Base-by-base conservation (phyloP, 805 yeast genomes). In the Cephaloascus albidus region DNA sequence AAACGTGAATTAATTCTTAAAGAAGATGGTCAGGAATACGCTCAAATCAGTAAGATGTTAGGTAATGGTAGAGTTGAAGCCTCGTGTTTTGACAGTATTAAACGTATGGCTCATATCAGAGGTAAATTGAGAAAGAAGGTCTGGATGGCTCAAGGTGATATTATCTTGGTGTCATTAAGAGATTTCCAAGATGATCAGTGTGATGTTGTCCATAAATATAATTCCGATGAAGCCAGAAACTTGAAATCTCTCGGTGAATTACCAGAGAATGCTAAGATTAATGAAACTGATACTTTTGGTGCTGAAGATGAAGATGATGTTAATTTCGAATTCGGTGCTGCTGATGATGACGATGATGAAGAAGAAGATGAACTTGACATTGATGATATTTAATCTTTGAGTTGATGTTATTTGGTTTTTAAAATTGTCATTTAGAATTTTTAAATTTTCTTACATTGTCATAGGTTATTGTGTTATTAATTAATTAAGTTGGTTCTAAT, bases 101-200 rank as follows among this genome's bases (percentile, higher is more conserved):
- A 80, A 61, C 81, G 99, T 72, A 77, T 88, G 78, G 98, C 95
- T 16, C 98, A 90, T 60, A 93, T 93, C 58, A 86, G 99, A 76
- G 99, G 99, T 55, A 93, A 93, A 62, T 77, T 93, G 69, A 85
- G 99, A 77, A 93, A 93, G 82, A 93, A 90, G 78, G 98, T 93
- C 45, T 93, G 99, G 99, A 89, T 93, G 87, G 85, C 85, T 36
- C 97, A 88, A 64, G 98, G 98, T 70, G 99, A 93, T 61, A 93
- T 93, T 53, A 87, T 93, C 51, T 72, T 93, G 58, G 93, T 90
- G 36, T 89, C 96, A 5, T 77, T 93, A 54, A 88, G 99, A 75
- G 99, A 93, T 57, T 93, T 93, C 79, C 97, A 93, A 68, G 97
- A 90, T 57, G 96, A 86, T 46, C 95, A 85, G 63, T 93, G 97